Evolutionary conservation across 2,329 filamentous ascomycete genomes (phyloP).

Genomic region (Monosporascus sp.): DNA sequence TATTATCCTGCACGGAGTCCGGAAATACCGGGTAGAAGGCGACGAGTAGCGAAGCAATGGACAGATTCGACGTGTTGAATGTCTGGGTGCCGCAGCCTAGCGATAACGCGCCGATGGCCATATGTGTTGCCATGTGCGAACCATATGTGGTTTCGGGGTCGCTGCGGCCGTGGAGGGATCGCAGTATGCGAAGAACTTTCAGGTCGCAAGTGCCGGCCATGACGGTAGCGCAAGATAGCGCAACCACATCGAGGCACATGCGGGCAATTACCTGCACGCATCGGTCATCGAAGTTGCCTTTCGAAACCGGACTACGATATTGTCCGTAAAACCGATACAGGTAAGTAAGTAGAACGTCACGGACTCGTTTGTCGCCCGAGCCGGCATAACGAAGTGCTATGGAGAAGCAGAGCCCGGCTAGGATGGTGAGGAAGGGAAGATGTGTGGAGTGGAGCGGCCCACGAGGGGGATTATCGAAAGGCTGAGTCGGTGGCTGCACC

Average conservation of each 20-base stretch:
- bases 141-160: conserved; percentile 84
- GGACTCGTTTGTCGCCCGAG: conserved; percentile 62
- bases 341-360: conserved; percentile 78
- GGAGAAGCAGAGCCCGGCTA: conserved; percentile 82
- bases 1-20: conserved; percentile 83
- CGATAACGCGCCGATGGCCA: conserved; percentile 87
- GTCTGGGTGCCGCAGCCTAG: conserved; percentile 89
- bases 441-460: conserved; percentile 66
- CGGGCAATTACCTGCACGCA: conserved; percentile 76
- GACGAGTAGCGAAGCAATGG: conserved; percentile 78
- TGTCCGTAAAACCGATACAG: conserved; percentile 83
- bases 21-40: conserved; percentile 95
- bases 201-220: conserved; percentile 97
- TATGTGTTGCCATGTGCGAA: conserved; percentile 86
- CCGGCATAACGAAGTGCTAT: conserved; percentile 71
- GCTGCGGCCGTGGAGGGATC: conserved; percentile 81
- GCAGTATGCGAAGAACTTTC: conserved; percentile 74
- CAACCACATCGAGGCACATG: conserved; percentile 86
- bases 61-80: conserved; percentile 81
- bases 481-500: conserved; percentile 53
- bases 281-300: conserved; percentile 69
- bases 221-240: conserved; percentile 75
- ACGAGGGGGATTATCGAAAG: conserved; percentile 26
- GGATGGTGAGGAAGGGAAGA: conserved; percentile 86
- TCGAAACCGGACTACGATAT: conserved; percentile 39